Evolutionary conservation across 2,329 filamentous ascomycete species (phyloP), one percentile per base, ranked within the genome.

Genomic region (Aureobasidium sp.): DNA sequence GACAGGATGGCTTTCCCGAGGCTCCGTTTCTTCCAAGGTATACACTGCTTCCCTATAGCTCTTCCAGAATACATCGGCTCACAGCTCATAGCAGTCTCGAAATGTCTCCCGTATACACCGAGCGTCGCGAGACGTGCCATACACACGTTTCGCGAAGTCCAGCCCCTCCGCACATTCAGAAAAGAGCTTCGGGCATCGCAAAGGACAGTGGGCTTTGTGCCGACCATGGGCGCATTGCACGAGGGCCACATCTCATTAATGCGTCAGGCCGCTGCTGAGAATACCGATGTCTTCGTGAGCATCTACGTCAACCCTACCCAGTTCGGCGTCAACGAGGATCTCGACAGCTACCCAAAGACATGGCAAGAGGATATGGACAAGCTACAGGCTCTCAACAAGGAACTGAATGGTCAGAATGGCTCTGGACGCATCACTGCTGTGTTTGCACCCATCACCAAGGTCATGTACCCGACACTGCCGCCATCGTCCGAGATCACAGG

Each of bases 141-240:
- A 66, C 84, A 84, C 64, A 75, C 97, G 69, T 88, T 96, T 72
- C 89, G 90, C 68, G 83, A 90, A 73, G 85, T 94, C 63, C 77
- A 85, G 15, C 79, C 84, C 12, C 78, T 96, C 57, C 89, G 90
- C 42, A 75, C 81, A 68, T 88, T 87, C 79, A 85, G 91, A 39
- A 81, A 78, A 24, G 81, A 85, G 44, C 84, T 91, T 64, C 76
- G 85, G 39, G 76, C 85, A 63, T 81, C 85, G 69, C 83, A 87
- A 68, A 84, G 87, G 62, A 86, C 86, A 48, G 86, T 99, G 62
- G 91, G 89, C 63, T 85, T 99, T 31, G 91, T 99, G 39, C 94
- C 94, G 1, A 99, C 94, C 35, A 97, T 99, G 94, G 94, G 94
- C 65, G 94, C 94, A 54, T 82, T 99, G n/a, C 94, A 99, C 75